Base-by-base conservation (phyloP, 331 rosid genomes). In the Pyracantha coccinea region DNA sequence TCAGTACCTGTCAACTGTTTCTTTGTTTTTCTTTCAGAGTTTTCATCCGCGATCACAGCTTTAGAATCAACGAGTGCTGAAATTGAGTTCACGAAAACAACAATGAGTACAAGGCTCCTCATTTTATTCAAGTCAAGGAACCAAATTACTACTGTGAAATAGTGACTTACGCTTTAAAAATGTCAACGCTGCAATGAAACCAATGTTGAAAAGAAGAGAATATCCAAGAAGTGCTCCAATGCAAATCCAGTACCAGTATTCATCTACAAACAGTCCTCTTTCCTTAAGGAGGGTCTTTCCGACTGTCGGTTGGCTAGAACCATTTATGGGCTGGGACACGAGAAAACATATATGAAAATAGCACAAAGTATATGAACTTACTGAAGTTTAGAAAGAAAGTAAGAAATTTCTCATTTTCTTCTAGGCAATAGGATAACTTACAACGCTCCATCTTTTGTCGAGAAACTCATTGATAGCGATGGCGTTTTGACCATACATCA, bases 41-140 rank as follows among this genome's bases (percentile, higher is more conserved):
- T 79, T 27, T 85, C 85, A 15, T 75, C 83, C 32, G 16, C 31
- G 29, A 75, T 74, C 27, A 80, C 70, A 29, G 89, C 80, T 80
- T 87, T 88, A 52, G 83, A 75, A 80, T 76, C 86, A 23, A 81
- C 72, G 0, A 85, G 68, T 28, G 89, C 93, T 91, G 92, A 85
- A 84, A 72, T 60, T 21, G 23, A 73, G 69, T 20, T 44, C 67
- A 78, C 27, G 59, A 68, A 44, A 24, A 32, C 12, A 41, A 71
- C 13, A 54, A 57, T 57, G 14, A 57, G 55, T 55, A 33, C 6
- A 33, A 11, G 11, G 31, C 24, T 57, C 10, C 32, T 23, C 32
- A 61, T 25, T 21, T 9, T 21, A 21, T 72, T 7, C 7, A 58
- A 33, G 57, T 29, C 20, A 71, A 4, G 21, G 32, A 72, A 41